Conservation (phyloP, 1,139 yeast species). For the Arxiozyma bovina region DNA sequence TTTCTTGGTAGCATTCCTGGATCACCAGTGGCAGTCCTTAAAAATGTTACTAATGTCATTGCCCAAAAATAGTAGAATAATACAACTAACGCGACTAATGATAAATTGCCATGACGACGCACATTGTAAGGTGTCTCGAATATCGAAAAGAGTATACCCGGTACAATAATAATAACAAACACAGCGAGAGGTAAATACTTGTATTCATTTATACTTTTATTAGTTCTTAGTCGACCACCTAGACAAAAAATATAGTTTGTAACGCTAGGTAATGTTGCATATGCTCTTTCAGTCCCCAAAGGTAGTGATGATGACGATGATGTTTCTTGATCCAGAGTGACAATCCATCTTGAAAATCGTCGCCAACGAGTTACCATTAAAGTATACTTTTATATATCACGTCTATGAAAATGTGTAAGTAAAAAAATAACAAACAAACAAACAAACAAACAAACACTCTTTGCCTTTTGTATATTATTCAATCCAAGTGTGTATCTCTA, state of each 20-base stretch:
- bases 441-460: too few relatives aligned
- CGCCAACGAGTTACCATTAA: slow-evolving; percentile 6
- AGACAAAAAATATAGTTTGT: slow-evolving; percentile 39
- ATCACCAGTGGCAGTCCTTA: slow-evolving; percentile 51
- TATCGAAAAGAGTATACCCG: slow-evolving; percentile 44
- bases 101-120: slow-evolving; percentile 31
- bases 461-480: neutral
- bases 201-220: slow-evolving; percentile 30
- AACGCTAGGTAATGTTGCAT: slow-evolving; percentile 16
- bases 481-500: neutral
- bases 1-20: slow-evolving; percentile 71
- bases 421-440: too few relatives aligned
- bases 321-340: slow-evolving; percentile 21
- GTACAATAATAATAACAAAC: slow-evolving; percentile 34
- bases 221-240: slow-evolving; percentile 55
- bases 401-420: too few relatives aligned
- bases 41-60: slow-evolving; percentile 39
- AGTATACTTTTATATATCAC: too few relatives aligned
- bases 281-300: slow-evolving; percentile 11
- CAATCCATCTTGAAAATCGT: slow-evolving; percentile 20
- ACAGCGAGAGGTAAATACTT: slow-evolving; percentile 35
- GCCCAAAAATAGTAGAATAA: slow-evolving; percentile 53
- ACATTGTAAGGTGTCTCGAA: slow-evolving; percentile 32
- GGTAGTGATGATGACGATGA: neutral
- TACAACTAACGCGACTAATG: slow-evolving; percentile 47